Base-by-base conservation (phyloP, 1,139 yeast genomes). In the Lizanozyma gosingica region DNA sequence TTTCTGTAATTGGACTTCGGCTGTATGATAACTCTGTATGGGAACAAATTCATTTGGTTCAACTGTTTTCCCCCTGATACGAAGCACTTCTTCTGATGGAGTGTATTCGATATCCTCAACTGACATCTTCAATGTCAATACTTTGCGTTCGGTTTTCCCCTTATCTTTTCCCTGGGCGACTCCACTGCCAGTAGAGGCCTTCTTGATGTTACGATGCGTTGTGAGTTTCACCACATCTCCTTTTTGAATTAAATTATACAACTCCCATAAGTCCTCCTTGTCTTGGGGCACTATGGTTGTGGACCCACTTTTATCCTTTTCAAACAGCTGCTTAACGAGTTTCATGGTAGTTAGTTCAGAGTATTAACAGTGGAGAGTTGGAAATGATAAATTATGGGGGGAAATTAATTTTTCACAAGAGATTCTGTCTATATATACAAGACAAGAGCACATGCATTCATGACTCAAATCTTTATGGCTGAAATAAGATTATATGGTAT, bases 241-340 rank as follows among this genome's bases (percentile, higher is more conserved):
- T 41, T 75, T 76, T 40, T 79, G 80, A 9, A 92, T 71, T 33
- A 92, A 65, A 53, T 92, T 94, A 65, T 86, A 88, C 11, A 87
- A 57, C 37, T 84, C 81, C 90, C 97, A 92, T 47, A 92, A 68
- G 57, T 92, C 98, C 52, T 92, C 97, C 35, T 86, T 78, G 53
- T 92, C 97, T 52, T 88, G 87, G 0, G 97, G 92, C 3, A 77
- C 65, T 15, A 90, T 60, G 1, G 82, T 71, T 14, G 86, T 71
- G 2, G 71, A 65, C 14, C 92, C 95, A 49, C 80, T 71, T 43
- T 74, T 68, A 50, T 83, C 87, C 50, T 76, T 79, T 44, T 76
- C 80, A 39, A 80, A 63, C 18, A 56, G 57, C 43, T 74, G 69
- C 36, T 70, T 62, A 4, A 79, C 55, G 29, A 79, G 60, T 59